Conservation (phyloP, 805 yeast species). For the Naumovozyma castellii region DNA sequence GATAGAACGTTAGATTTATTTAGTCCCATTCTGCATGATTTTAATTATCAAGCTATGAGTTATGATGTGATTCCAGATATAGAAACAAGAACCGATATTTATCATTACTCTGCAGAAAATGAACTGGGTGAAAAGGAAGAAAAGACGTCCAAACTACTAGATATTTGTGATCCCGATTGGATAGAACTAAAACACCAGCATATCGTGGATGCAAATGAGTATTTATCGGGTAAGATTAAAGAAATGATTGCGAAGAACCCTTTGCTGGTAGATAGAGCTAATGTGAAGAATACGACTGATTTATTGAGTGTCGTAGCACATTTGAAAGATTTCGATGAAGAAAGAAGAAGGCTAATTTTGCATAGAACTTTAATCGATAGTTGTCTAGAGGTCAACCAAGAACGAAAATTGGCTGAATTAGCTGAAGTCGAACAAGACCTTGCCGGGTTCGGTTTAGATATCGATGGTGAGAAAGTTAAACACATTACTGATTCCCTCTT, state of each 20-base stretch:
- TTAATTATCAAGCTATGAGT: constrained; percentile 85
- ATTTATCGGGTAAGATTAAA: constrained; percentile 46
- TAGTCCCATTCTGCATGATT: constrained; percentile 82
- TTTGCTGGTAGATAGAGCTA: constrained; percentile 56
- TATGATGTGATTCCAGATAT: constrained; percentile 53
- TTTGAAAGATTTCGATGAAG: constrained; percentile 57
- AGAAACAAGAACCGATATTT: constrained; percentile 37
- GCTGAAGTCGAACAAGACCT: constrained; percentile 83
- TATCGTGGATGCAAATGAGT: constrained; percentile 62
- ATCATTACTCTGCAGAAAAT: constrained; percentile 46
- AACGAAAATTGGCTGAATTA: constrained; percentile 52
- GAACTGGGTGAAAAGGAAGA: constrained; percentile 39
- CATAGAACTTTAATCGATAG: constrained; percentile 57
- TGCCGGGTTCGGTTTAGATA: constrained; percentile 59
- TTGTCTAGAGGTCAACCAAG: constrained; percentile 51
- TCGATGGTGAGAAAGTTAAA: constrained; percentile 55
- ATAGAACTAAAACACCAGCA: constrained; percentile 59
- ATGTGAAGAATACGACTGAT: constrained; percentile 59
- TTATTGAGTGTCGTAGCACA: constrained; percentile 68
- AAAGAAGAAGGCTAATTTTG: constrained; percentile 48
- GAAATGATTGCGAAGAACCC: constrained; percentile 67
- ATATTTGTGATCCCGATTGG: constrained; percentile 60
- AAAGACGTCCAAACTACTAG: constrained; percentile 43
- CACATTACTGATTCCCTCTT: constrained; percentile 55
- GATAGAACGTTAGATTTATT: constrained; percentile 79